A percentile compares a stretch with the other conserved stretches of the same genome.
phyloP scores from a whole-genome alignment of 2,329 filamentous ascomycete genomes.

The Fusarium sp. region DNA sequence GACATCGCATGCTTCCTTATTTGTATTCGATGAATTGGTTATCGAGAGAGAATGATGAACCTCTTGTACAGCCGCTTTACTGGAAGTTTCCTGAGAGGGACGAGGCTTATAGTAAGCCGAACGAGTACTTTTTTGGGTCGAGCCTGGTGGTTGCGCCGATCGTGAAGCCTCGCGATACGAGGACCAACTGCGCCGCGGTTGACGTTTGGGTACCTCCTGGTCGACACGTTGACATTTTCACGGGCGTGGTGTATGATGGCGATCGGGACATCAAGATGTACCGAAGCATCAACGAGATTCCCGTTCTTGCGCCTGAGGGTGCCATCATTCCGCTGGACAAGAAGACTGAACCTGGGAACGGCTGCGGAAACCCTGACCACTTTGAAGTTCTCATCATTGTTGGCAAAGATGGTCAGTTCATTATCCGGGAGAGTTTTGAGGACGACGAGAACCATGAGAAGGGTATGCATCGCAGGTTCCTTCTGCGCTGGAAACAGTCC shows the following conservation, averaged over 20 bases:
- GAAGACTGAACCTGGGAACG: constrained; percentile 56
- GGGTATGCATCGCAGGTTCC: background rate
- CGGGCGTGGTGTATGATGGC: constrained; percentile 68
- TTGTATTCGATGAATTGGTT: constrained; percentile 68
- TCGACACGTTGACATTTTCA: constrained; percentile 69
- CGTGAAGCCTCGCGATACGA: constrained; percentile 60
- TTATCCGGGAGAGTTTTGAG: constrained; percentile 59
- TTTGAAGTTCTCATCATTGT: constrained; percentile 63
- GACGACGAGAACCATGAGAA: constrained; percentile 2
- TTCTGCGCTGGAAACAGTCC: background rate
- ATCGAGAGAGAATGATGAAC: constrained; percentile 58
- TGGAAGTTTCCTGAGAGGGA: constrained; percentile 66
- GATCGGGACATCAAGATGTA: constrained; percentile 64
- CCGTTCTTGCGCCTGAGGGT: constrained; percentile 67
- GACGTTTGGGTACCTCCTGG: constrained; percentile 68
- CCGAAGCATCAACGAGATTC: constrained; percentile 61
- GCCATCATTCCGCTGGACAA: constrained; percentile 69
- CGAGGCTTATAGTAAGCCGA: constrained; percentile 67
- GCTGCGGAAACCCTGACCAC: constrained; percentile 57
- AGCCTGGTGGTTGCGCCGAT: constrained; percentile 69
- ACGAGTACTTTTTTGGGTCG: constrained; percentile 70
- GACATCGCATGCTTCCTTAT: constrained; percentile 71
- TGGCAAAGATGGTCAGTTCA: constrained; percentile 61
- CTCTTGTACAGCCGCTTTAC: constrained; percentile 72
- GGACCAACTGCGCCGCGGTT: constrained; percentile 60